Evolutionary conservation across 768 basidiomycete genomes (phyloP), one percentile per base, ranked within the genome.

Genomic region (Naganishia antarctica): DNA sequence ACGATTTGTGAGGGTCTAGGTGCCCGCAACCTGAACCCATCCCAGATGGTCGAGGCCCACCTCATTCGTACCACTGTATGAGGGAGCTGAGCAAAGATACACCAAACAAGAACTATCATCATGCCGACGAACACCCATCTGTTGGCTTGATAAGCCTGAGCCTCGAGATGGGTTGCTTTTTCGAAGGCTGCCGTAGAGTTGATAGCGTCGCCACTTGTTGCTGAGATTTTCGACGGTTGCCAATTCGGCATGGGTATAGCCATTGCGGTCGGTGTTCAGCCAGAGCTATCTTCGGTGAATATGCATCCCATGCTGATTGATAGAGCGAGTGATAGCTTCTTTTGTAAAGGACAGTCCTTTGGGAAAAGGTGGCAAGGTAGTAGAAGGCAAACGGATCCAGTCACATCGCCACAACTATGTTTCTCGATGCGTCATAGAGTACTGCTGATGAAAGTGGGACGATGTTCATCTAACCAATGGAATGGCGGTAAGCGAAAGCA

Each of bases 121-220:
- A 69, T 63, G 9, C 25, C 65, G 26, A 69, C 48, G 25, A 69
- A 69, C 51, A 69, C 41, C 50, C 61, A 69, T 15, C 65, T 44
- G 46, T 69, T 69, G 12, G 68, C 68, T 47, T 47, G 57, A 46
- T 69, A 69, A 46, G 68, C 68, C 21, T 51, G 48, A 13, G 57
- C 68, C 41, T 69, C 68, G 28, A 69, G 65, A 23, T 63, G 41
- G 8, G 64, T 63, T 11, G 68, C 50, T 53, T 66, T 49, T 15
- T 65, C 41, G 25, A 66, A 69, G 1, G 68, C 64, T 26, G 65
- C 64, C 5, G 68, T 69, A 16, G 68, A 69, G 53, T 69, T 66
- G 61, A 69, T 53, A 21, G 64, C 53, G 12, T 63, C 47, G 5
- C 65, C 65, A 12, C 64, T 53, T 29, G 29, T 15, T n/a, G 46